These are phyloP conservation scores for Irpex lacteus DNA, from an alignment of 1,284 basidiomycete species.

Conservation along the genomic window DNA sequence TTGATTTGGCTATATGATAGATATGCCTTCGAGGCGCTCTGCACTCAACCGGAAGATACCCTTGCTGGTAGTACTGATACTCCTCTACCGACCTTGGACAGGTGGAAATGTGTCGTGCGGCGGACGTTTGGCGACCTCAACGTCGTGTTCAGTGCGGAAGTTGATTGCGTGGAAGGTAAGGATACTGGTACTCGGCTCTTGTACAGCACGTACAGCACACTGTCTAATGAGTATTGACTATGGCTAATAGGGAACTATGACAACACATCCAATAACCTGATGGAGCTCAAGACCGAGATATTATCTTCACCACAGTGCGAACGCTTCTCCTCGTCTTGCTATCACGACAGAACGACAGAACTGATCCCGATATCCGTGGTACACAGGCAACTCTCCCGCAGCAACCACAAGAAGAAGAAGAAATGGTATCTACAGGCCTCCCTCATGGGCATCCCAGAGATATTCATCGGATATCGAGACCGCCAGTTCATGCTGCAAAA, in stretches of 20 bases:
- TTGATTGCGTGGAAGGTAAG: slow-evolving; percentile 9
- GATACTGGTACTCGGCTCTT: too few species aligned
- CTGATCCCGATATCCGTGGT: too few species aligned
- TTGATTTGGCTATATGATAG: too few species aligned
- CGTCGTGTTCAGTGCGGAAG: slow-evolving; percentile 8
- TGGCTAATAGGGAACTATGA: neutral
- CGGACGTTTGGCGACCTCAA: slow-evolving; percentile 7
- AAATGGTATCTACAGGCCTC: slow-evolving; percentile 8
- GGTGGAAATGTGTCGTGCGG: slow-evolving; percentile 4
- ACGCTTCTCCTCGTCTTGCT: too few species aligned
- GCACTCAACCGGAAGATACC: neutral
- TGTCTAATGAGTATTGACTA: too few species aligned
- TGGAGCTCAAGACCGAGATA: slow-evolving; percentile 3
- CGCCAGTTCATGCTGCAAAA: neutral
- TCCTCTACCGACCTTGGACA: neutral
- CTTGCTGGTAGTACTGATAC: neutral
- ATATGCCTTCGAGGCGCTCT: slow-evolving; percentile 9
- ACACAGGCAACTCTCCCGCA: too few species aligned
- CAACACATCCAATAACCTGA: neutral
- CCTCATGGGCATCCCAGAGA: slow-evolving; percentile 6
- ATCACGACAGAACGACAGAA: too few species aligned
- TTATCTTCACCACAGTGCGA: too few species aligned
- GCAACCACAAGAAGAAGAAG: neutral
- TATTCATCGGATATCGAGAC: slow-evolving; percentile 3
- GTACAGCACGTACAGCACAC: too few species aligned